Base-by-base conservation (phyloP, 108 stramenopile genomes). In the Discostella stelligeroides region DNA sequence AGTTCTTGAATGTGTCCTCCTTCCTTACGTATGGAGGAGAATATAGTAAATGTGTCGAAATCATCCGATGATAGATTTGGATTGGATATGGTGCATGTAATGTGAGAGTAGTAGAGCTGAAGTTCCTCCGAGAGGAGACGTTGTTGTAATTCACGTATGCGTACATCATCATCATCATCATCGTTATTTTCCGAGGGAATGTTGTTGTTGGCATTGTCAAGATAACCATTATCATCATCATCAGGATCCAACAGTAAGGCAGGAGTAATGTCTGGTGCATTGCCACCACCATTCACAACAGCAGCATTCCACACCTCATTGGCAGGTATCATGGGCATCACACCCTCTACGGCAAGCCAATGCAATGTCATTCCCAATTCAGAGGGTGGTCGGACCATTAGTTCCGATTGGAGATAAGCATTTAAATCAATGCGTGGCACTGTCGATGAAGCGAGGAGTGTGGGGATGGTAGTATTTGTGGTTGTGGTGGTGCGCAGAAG, bases 301-400 rank as follows among this genome's bases (percentile, higher is more conserved):
- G 23, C 30, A 24, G 51, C 45, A 40, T 63, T 65, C 51, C 54
- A 74, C 39, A 61, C 61, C 28, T 85, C 84, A 75, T 92, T 88
- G 65, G 83, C 84, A 30, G 86, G 85, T 60, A 84, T 87, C 40
- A 80, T 62, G 13, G 92, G 89, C 47, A 70, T 78, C 0, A 73
- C 74, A 1, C 93, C 93, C 47, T 94, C 88, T 18, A 94, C 93
- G 0, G 93, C 93, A 10, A 94, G 81, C 93, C 93, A 94, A 56
- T 91, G 90, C 18, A 84, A 27, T 25, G 84, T 86, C 66, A 90
- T 47, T 11, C 86, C 90, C 30, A 91, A 55, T 85, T 94, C 93
- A 41, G 78, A 82, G 46, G 93, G 90, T 6, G 90, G 89, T 21
- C 46, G 74, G n/a, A 75, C 28, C 5, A 72, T 57, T 66, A 81